Evolutionary conservation across 108 stramenopile species (phyloP).

Genomic region (Nitzschia putrida): DNA sequence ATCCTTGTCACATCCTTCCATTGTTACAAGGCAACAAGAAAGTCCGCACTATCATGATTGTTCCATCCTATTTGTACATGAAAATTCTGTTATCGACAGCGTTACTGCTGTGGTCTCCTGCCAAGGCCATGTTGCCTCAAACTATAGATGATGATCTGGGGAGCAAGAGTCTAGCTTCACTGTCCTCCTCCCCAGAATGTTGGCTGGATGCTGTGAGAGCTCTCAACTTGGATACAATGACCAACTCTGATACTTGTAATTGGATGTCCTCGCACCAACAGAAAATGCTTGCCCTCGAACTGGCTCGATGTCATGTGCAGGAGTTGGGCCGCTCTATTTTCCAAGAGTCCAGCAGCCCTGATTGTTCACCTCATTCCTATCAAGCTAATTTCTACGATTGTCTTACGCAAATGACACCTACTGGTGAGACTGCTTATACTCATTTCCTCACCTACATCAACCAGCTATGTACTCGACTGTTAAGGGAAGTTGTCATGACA

Average conservation of each 20-base stretch:
- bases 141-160: background rate
- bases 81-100: too few relatives aligned
- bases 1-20: too few relatives aligned
- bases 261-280: conserved; percentile 36
- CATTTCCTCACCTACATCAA: conserved; percentile 43
- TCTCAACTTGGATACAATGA: conserved; percentile 22
- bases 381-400: conserved; percentile 16
- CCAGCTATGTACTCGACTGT: conserved; percentile 39
- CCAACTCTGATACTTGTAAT: conserved; percentile 14
- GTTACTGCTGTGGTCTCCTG: too few relatives aligned
- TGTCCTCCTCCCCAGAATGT: conserved; percentile 36
- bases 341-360: conserved; percentile 1
- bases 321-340: conserved; percentile 29
- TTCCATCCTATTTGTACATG: too few relatives aligned
- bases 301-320: conserved; percentile 40
- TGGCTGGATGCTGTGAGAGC: conserved; percentile 35
- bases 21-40: too few relatives aligned
- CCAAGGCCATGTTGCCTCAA: background rate
- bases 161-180: conserved; percentile 7
- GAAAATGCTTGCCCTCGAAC: conserved; percentile 39
- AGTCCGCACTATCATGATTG: too few relatives aligned
- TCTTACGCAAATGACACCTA: conserved; percentile 26
- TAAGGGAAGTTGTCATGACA: conserved; percentile 26
- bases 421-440: conserved; percentile 35
- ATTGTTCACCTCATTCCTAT: background rate